Conservation (phyloP, 257 asterid species). For the Solanum sejunctum region DNA sequence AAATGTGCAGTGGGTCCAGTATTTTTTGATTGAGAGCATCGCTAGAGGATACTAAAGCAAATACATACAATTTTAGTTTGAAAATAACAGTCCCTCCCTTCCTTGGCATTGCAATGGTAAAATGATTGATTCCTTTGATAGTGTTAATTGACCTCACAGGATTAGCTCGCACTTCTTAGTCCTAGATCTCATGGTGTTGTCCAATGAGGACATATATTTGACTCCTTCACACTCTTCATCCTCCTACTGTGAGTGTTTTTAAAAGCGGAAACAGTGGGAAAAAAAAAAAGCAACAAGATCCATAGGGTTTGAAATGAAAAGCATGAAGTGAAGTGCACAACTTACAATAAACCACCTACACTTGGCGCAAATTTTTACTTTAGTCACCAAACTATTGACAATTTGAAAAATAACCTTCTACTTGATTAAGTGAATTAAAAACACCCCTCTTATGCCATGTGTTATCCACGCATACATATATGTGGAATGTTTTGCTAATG, state of each 20-base stretch:
- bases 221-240: not conserved
- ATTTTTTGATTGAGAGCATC: not conserved
- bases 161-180: not conserved
- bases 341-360: not conserved
- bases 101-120: not conserved
- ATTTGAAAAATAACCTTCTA: too few relatives aligned
- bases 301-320: not conserved
- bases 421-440: too few relatives aligned
- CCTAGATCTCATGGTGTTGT: not conserved
- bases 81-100: not conserved
- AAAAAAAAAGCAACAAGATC: not conserved
- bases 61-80: not conserved
- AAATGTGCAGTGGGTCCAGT: not conserved
- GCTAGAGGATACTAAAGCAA: not conserved
- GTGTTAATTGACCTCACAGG: not conserved
- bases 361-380: too few relatives aligned
- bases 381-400: too few relatives aligned
- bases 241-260: not conserved
- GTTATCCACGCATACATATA: too few relatives aligned
- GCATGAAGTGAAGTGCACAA: not conserved
- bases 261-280: too few relatives aligned
- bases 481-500: too few relatives aligned
- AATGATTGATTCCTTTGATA: not conserved
- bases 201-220: not conserved
- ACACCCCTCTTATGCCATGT: too few relatives aligned